Conservation (phyloP, 257 asterid species). For the Prunella vulgaris region DNA sequence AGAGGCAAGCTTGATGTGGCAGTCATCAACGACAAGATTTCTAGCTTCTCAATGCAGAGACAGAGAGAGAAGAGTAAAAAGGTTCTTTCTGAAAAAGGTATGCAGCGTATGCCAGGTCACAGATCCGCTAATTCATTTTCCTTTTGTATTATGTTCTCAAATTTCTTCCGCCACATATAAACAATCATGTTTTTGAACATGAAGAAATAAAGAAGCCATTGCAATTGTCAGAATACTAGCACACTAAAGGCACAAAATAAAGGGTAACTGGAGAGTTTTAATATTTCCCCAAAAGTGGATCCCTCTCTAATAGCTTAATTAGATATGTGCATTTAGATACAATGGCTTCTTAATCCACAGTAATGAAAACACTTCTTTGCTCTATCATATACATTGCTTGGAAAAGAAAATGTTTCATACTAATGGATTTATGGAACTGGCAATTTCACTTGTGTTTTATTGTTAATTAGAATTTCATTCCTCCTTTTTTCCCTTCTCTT, state of each 20-base stretch:
- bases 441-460: background rate
- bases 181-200: background rate
- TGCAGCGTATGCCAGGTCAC: slow-evolving; percentile 39
- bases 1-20: slow-evolving; percentile 39
- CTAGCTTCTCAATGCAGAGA: slow-evolving; percentile 41
- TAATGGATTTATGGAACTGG: background rate
- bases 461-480: background rate
- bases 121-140: slow-evolving; percentile 3
- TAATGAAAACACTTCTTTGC: too few relatives aligned
- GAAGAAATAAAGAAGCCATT: background rate
- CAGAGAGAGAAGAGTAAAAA: slow-evolving; percentile 72
- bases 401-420: too few relatives aligned
- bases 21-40: slow-evolving; percentile 33
- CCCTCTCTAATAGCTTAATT: background rate
- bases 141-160: background rate
- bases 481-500: background rate
- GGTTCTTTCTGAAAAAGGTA: slow-evolving; percentile 64
- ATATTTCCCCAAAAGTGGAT: background rate
- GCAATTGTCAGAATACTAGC: background rate
- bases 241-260: background rate
- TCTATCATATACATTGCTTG: too few relatives aligned
- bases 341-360: too few relatives aligned
- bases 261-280: background rate
- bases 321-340: too few relatives aligned
- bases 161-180: too few relatives aligned